Percentiles rank a stretch among this genome's conserved stretches.
These are phyloP conservation scores for Ophiostoma sp. DNA, from an alignment of 2,329 filamentous ascomycete species.

Conservation along the genomic window DNA sequence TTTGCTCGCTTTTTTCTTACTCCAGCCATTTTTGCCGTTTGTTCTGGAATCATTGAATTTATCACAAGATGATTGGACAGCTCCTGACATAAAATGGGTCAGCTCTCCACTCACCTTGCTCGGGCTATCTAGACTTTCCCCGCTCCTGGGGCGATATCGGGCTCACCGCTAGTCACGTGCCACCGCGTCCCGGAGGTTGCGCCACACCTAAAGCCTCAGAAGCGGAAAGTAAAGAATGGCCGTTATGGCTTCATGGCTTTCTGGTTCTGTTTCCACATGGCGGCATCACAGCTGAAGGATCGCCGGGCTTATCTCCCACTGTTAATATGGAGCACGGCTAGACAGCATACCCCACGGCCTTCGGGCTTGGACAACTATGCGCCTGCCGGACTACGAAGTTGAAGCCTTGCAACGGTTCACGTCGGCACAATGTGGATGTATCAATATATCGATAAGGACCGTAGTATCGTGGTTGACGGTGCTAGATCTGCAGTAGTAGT, in stretches of 20 bases:
- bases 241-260: background rate
- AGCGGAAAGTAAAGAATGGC: background rate
- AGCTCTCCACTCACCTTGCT: background rate
- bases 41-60: background rate
- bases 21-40: background rate
- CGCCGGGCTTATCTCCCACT: background rate
- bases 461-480: background rate
- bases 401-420: conserved; percentile 9
- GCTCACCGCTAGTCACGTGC: background rate
- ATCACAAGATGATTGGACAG: background rate
- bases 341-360: background rate
- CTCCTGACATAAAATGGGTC: background rate
- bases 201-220: background rate
- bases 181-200: background rate
- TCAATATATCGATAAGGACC: background rate
- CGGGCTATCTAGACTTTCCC: conserved; percentile 12
- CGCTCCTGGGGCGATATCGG: conserved; percentile 16
- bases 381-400: background rate
- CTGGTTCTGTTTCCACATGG: background rate
- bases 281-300: background rate
- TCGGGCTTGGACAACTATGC: conserved; percentile 7
- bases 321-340: conserved; percentile 3
- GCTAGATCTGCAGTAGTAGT: too few relatives aligned
- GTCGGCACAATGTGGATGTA: background rate
- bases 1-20: background rate